Base-by-base conservation (phyloP, 768 basidiomycete genomes). In the Pisolithus microcarpus region DNA sequence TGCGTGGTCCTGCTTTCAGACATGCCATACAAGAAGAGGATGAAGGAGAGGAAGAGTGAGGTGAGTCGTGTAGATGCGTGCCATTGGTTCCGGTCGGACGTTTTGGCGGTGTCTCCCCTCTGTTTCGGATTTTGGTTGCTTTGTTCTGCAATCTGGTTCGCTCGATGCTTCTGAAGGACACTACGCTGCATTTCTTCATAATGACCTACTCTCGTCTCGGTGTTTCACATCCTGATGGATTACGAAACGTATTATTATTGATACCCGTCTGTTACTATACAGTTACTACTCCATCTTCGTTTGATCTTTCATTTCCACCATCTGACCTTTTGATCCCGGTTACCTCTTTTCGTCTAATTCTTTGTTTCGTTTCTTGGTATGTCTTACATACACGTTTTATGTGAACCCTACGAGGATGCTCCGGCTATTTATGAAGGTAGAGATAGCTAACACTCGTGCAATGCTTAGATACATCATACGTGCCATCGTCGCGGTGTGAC, bases 1-100 rank as follows among this genome's bases (percentile, higher is more conserved):
- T 68, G n/a, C 77, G 87, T 23, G 87, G 86, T 1, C 81, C 79
- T 46, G 82, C 87, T 8, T 87, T 87, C 58, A 70, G 61, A 58
- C 79, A 83, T 55, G 68, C 85, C 5, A 90, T 89, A 50, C 85
- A 89, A 64, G 89, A 91, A 63, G 89, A 90, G 62, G 89, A 91
- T 57, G 89, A 91, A 64, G 89, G 75, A 19, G 89, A 90, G 65
- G 89, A 89, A 59, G 82, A 87, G 58, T 69, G 47, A 65, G 16
- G 10, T 34, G 38, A 49, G 52, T 44, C 38, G 47, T 54, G 45
- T 19, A 30, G 42, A 7, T n/a, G 43, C 15, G 24, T 7, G 30
- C 40, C 24, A n/a, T 44, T 24, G 8, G 24, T 26, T 44, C 26
- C 16, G 5, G 19, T 24, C 42, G 34, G 34, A 34, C 34, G 1